Base-by-base conservation (phyloP, 208 protist species). In the Kentomonas sorsogonicus region DNA sequence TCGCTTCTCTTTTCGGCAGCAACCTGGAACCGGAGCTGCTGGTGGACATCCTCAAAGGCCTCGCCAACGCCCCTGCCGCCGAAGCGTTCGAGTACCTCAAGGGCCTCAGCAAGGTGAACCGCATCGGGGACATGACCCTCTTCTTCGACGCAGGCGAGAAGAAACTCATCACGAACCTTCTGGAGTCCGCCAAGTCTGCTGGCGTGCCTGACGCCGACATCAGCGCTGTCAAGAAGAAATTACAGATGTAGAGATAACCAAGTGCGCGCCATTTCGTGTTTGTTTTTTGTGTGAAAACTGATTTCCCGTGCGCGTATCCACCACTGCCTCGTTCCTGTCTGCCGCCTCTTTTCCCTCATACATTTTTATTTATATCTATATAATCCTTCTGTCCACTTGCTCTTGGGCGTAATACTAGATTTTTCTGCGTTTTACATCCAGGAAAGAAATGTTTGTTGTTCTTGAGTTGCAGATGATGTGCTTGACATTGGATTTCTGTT, bases 21-120 rank as follows among this genome's bases (percentile, higher is more conserved):
- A 95, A 89, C 62, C 74, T 95, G 74, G 83, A 79, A 11, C 79
- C 89, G 1, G 84, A 92, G 27, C 85, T 95, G 50, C 72, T 95
- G 26, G 25, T 83, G 16, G 74, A 74, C 20, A 61, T 95, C 23
- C 53, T 95, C 48, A 20, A 64, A 9, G 69, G 74, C 29, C 47
- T 80, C 15, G 71, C 71, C 27, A 48, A 53, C 6, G 66, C 88
- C 30, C 48, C 63, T 22, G 72, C 66, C 0, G 43, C 73, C 11
- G 66, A 47, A 16, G 81, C 75, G 26, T 48, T 83, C 26, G 50
- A 76, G 47, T 88, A 83, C 51, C 56, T 86, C 34, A 86, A 81
- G 33, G 85, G 81, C 2, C 66, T 95, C 10, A 77, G 74, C 56
- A 66, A 74, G 18, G 79, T 95, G 25, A 78, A 69, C 34, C 89